phyloP scores from a whole-genome alignment of 1,284 basidiomycete genomes.

The Ceratobasidium sp. region DNA sequence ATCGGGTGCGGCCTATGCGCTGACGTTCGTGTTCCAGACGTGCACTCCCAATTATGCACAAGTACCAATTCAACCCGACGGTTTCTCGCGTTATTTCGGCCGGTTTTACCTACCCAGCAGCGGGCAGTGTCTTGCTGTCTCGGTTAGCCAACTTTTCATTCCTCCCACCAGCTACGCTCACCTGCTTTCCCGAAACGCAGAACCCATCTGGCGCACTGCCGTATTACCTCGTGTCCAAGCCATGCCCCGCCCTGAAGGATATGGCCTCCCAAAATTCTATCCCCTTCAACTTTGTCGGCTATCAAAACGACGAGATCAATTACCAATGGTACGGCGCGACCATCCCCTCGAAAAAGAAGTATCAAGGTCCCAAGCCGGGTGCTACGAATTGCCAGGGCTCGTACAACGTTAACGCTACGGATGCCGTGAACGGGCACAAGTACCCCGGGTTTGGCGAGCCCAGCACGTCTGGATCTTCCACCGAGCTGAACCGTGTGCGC shows the following conservation, averaged over 20 bases:
- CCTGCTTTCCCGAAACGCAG: neutral
- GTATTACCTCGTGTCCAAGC: neutral
- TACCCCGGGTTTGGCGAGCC: neutral
- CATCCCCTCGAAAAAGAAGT: neutral
- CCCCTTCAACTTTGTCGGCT: constrained; percentile 5
- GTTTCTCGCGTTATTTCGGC: neutral
- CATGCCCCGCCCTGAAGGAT: neutral
- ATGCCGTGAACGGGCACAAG: neutral
- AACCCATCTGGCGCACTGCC: neutral
- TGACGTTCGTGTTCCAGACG: too few relatives aligned
- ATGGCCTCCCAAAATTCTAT: neutral
- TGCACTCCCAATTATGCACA: constrained; percentile 17
- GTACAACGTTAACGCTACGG: neutral
- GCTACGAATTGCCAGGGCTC: neutral
- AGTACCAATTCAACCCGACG: neutral
- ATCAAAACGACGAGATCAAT: constrained; percentile 5
- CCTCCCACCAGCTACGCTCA: neutral
- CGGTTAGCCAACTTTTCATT: neutral
- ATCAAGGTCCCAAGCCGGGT: neutral
- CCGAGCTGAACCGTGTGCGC: neutral
- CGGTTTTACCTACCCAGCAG: neutral
- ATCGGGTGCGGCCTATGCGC: too few relatives aligned
- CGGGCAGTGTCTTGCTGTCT: neutral
- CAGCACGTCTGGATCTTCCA: neutral
- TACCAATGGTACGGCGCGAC: constrained; percentile 1